These are phyloP conservation scores for Elsinoe australis DNA, from an alignment of 2,329 filamentous ascomycete species.

Conservation along the genomic window DNA sequence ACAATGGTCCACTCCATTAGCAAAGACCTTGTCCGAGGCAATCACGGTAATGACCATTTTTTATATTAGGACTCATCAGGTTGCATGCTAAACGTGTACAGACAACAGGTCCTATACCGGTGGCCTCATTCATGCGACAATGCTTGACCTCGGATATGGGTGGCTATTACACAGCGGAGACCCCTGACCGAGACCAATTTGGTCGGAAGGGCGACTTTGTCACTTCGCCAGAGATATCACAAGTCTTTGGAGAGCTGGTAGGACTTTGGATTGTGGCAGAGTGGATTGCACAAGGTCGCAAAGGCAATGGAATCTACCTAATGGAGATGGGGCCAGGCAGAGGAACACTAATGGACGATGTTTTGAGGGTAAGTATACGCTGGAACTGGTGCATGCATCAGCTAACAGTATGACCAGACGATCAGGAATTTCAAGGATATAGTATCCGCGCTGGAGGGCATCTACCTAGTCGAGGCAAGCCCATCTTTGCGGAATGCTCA, in stretches of 20 bases:
- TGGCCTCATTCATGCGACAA: conserved; percentile 97
- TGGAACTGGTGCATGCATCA: neutral
- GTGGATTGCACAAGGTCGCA: conserved; percentile 85
- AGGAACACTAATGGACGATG: conserved; percentile 95
- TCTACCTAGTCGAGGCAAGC: conserved; percentile 95
- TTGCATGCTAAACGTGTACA: conserved; percentile 34
- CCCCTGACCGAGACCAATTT: conserved; percentile 71
- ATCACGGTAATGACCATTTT: conserved; percentile 58
- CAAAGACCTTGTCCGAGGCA: conserved; percentile 76
- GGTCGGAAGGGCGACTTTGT: conserved; percentile 92
- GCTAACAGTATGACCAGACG: conserved; percentile 49
- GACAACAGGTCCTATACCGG: conserved; percentile 81
- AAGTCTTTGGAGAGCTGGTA: conserved; percentile 89
- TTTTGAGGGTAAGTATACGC: conserved; percentile 63
- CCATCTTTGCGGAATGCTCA: conserved; percentile 68
- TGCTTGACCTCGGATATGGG: conserved; percentile 84
- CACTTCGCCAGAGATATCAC: conserved; percentile 94
- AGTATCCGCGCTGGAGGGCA: conserved; percentile 66
- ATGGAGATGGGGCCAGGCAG: conserved; percentile 92
- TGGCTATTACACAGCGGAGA: conserved; percentile 83
- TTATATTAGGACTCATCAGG: conserved; percentile 17
- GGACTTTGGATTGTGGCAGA: conserved; percentile 94
- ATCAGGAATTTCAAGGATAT: conserved; percentile 76
- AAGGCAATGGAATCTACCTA: conserved; percentile 67
- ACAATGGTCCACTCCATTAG: conserved; percentile 86